phyloP scores from a whole-genome alignment of 441 rosid genomes.

The Erysimum cheiri region DNA sequence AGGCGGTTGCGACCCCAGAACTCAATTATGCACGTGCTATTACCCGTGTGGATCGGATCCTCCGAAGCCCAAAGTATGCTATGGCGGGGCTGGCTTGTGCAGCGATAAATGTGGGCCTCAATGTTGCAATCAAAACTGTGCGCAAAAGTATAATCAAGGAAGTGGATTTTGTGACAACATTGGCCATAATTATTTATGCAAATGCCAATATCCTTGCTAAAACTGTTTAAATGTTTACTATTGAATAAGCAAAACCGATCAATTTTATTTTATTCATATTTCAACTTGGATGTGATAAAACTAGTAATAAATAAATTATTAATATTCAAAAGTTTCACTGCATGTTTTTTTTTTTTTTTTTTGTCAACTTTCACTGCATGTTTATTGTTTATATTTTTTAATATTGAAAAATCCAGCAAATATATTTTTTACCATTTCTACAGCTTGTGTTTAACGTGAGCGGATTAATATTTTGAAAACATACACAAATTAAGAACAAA shows the following conservation, averaged over 20 bases:
- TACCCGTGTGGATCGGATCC: slow-evolving; percentile 6
- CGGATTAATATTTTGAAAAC: neutral
- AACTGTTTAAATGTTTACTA: neutral
- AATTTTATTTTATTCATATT: neutral
- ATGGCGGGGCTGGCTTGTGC: slow-evolving; percentile 29
- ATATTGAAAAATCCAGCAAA: neutral
- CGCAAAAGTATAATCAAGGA: slow-evolving; percentile 25
- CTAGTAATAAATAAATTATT: neutral
- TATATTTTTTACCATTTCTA: neutral
- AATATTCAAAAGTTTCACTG: neutral
- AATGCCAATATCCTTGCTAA: slow-evolving; percentile 36
- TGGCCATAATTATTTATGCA: slow-evolving; percentile 14
- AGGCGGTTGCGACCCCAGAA: neutral
- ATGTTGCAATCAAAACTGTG: slow-evolving; percentile 35
- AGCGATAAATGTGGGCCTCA: neutral
- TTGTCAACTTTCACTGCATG: no score
- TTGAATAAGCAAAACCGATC: neutral
- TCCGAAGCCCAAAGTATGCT: neutral
- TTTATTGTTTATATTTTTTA: neutral
- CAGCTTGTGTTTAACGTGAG: neutral
- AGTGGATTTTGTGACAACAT: slow-evolving; percentile 29
- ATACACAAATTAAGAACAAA: neutral
- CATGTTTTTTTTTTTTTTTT: no score
- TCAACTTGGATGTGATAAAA: neutral
- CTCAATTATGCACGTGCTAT: slow-evolving; percentile 18